These are phyloP conservation scores for Coniochaeta sp. DNA, from an alignment of 2,329 filamentous ascomycete genomes.

Conservation along the genomic window DNA sequence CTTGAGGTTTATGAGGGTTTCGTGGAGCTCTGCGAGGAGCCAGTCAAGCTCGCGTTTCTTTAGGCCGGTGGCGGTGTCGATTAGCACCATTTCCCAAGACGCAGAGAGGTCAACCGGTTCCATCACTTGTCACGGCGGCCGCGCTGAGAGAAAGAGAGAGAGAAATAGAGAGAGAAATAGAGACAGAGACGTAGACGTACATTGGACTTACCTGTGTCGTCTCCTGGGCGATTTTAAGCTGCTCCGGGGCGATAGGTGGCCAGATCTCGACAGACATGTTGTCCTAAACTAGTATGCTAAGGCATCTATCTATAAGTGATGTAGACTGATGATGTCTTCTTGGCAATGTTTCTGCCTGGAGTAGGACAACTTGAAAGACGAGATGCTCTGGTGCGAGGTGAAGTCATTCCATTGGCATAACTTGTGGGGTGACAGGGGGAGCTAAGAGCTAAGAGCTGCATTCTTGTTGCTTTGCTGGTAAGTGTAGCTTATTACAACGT, in stretches of 20 bases:
- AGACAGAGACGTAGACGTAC: no score
- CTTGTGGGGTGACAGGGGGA: not conserved
- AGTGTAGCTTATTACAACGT: no score
- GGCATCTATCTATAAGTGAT: conserved; percentile 19
- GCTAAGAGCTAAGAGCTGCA: conserved; percentile 1
- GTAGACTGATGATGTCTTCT: not conserved
- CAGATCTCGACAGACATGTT: conserved; percentile 53
- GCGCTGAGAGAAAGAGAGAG: not conserved
- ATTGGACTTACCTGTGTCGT: conserved; percentile 38
- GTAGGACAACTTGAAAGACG: not conserved
- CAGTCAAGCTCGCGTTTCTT: conserved; percentile 47
- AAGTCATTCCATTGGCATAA: not conserved
- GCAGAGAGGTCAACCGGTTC: conserved; percentile 2
- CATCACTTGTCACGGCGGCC: not conserved
- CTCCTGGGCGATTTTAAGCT: conserved; percentile 42
- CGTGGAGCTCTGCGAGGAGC: conserved; percentile 42
- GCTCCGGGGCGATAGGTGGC: conserved; percentile 42
- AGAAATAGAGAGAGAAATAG: no score
- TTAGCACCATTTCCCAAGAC: conserved; percentile 17
- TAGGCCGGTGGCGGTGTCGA: conserved; percentile 14
- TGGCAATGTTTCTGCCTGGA: not conserved
- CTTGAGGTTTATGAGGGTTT: conserved; percentile 41
- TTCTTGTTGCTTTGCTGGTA: not conserved
- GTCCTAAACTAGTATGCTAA: conserved; percentile 4
- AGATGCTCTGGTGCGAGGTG: not conserved